Evolutionary conservation across 352 stramenopile genomes (phyloP).

Genomic region (Pythium grandisporangium): DNA sequence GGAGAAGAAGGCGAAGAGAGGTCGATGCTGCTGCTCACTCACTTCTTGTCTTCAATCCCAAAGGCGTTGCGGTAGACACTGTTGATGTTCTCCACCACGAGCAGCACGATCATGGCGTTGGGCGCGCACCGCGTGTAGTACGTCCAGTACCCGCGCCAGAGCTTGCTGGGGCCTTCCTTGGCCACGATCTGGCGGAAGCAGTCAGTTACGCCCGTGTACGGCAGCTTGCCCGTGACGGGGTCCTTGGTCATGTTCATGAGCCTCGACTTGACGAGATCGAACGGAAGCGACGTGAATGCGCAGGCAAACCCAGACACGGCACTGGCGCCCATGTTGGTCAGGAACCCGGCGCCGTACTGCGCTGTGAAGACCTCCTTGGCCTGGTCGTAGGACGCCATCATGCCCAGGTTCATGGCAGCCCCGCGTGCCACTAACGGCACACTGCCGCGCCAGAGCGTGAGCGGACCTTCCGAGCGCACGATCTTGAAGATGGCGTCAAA

Average conservation of each 20-base stretch:
- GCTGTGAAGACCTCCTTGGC: conserved; percentile 88
- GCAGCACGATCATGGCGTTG: conserved; percentile 99
- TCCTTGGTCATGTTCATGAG: conserved; percentile 97
- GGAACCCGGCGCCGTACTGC: conserved; percentile 57
- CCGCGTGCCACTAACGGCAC: conserved; percentile 93
- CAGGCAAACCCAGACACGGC: conserved; percentile 96
- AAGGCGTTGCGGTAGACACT: conserved; percentile 71
- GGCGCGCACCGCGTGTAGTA: conserved; percentile 98
- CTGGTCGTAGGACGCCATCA: conserved; percentile 99
- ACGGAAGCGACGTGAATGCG: conserved; percentile 96
- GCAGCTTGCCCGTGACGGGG: conserved; percentile 82
- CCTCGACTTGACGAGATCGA: conserved; percentile 98
- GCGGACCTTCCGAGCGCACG: conserved; percentile 73
- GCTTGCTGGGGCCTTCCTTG: conserved; percentile 92
- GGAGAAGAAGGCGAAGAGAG: too few species aligned
- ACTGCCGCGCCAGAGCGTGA: conserved; percentile 87
- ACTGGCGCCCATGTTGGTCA: conserved; percentile 91
- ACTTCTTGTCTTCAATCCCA: conserved; percentile 25
- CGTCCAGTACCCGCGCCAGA: conserved; percentile 97
- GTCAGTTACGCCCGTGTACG: conserved; percentile 94
- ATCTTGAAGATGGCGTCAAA: conserved; percentile 94
- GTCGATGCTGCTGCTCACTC: too few species aligned
- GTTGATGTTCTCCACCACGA: conserved; percentile 96
- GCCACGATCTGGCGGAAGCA: conserved; percentile 92
- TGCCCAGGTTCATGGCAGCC: conserved; percentile 99